Evolutionary conservation across 2,329 filamentous ascomycete species (phyloP).

Genomic region (Colletotrichum simmondsii): DNA sequence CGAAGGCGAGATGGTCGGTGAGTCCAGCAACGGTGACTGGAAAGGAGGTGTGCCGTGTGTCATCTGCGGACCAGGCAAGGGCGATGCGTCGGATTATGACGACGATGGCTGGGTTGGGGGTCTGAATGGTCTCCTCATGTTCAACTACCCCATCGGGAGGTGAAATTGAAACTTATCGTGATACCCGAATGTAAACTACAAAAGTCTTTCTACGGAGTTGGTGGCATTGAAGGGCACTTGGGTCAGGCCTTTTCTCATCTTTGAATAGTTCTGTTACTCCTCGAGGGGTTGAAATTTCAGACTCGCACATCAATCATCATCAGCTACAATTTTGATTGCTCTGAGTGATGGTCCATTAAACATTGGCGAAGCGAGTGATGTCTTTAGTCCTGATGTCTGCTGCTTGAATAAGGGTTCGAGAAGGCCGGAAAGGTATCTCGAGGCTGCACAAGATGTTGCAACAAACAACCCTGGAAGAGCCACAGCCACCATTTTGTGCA

Average conservation of each 20-base stretch:
- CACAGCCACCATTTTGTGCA: no score
- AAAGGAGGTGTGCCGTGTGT: conserved; percentile 91
- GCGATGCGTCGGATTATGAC: conserved; percentile 58
- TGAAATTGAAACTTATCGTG: conserved; percentile 20
- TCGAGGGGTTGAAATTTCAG: neutral
- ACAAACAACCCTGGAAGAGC: no score
- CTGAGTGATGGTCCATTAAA: no score
- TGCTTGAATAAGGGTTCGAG: no score
- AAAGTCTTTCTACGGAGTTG: conserved; percentile 33
- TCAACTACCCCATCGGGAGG: conserved; percentile 92
- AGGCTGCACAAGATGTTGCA: no score
- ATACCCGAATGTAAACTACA: conserved; percentile 31
- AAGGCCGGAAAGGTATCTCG: no score
- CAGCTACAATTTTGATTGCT: neutral
- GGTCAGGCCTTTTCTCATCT: neutral
- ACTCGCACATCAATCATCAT: neutral
- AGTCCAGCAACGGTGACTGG: conserved; percentile 59
- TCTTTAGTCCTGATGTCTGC: no score
- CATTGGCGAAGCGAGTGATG: no score
- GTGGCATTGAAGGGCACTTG: neutral
- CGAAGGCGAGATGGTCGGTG: conserved; percentile 83
- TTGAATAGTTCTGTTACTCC: neutral
- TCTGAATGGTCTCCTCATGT: conserved; percentile 92
- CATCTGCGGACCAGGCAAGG: conserved; percentile 70
- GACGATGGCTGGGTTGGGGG: conserved; percentile 98